Base-by-base conservation (phyloP, 2,329 filamentous ascomycete genomes). In the Diaporthe ilicicola region DNA sequence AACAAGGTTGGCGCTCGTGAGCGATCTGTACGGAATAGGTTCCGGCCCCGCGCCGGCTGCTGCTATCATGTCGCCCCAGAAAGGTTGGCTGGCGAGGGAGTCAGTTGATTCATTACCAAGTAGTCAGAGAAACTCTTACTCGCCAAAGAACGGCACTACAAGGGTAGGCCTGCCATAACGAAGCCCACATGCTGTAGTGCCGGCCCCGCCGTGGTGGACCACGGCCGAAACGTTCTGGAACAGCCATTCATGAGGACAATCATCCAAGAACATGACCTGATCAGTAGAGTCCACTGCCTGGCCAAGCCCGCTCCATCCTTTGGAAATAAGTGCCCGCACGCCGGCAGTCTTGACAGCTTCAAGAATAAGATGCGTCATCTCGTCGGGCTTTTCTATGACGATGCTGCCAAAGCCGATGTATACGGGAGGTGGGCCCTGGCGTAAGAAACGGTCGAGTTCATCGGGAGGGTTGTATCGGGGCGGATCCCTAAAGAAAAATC, bases 331-430 rank as follows among this genome's bases (percentile, higher is more conserved):
- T 1, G 88, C 89, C 22, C 90, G 84, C 1, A 90, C 87, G 1
- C 89, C 89, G 0, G 88, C 84, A 29, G 84, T 79, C 71, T 86
- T 81, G 12, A 89, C 83, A 12, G 90, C 90, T n/a, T 88, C 80
- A 61, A 91, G 87, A 50, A 92, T n/a, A n/a, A n/a, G n/a, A n/a
- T n/a, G n/a, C n/a, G n/a, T 88, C 70, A 90, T 82, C 3, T 83
- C 76, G 89, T 91, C 44, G 92, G 85, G 0, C 79, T 80, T 44
- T 89, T 91, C 88, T 0, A 91, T 85, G 2, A 92, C 90, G 54
- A 92, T 92, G 0, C 88, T 90, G 1, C 90, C 90, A 73, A 92
- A 92, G 0, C 90, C 90, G 54, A 92, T 87, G 75, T 92, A 92
- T 0, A 92, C 84, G 0, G 91, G 91, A 1, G 88, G 88, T 81